phyloP scores from a whole-genome alignment of 1,139 yeast species.

The Starmera stellimalicola region DNA sequence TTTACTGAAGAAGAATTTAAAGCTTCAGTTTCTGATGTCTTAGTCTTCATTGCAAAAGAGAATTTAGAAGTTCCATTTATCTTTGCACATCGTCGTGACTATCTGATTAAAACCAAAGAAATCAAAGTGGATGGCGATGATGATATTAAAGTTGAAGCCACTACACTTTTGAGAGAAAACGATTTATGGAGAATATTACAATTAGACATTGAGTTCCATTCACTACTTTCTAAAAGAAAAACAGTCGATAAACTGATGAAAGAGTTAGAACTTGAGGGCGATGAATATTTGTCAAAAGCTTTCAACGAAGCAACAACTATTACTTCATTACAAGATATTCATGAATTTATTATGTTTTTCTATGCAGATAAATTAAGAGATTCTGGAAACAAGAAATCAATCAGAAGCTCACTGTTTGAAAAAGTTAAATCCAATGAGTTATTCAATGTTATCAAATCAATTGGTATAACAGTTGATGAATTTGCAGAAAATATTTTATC shows the following conservation, averaged over 20 bases:
- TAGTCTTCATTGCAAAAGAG: constrained; percentile 71
- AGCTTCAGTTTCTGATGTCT: constrained; percentile 64
- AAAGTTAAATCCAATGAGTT: constrained; percentile 61
- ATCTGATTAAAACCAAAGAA: constrained; percentile 44
- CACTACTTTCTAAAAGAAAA: constrained; percentile 67
- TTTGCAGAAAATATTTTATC: constrained; percentile 79
- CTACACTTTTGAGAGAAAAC: constrained; percentile 59
- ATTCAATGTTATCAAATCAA: constrained; percentile 58
- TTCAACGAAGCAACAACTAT: constrained; percentile 51
- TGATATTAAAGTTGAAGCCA: constrained; percentile 42
- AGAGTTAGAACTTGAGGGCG: constrained; percentile 41
- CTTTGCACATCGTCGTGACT: constrained; percentile 93
- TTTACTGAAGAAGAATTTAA: constrained; percentile 52
- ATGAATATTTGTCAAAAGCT: constrained; percentile 48
- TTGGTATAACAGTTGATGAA: constrained; percentile 71
- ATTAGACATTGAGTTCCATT: constrained; percentile 83
- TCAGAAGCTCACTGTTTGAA: constrained; percentile 60
- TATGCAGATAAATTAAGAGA: constrained; percentile 67
- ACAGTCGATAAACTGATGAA: constrained; percentile 51
- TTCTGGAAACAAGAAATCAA: constrained; percentile 22
- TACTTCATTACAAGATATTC: constrained; percentile 80
- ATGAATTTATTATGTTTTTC: constrained; percentile 74
- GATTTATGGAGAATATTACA: constrained; percentile 89
- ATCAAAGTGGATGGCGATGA: constrained; percentile 38
- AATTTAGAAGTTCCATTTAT: constrained; percentile 91